Base-by-base conservation (phyloP, 129 eudicot species). In the Rutidosis leptorrhynchoides region DNA sequence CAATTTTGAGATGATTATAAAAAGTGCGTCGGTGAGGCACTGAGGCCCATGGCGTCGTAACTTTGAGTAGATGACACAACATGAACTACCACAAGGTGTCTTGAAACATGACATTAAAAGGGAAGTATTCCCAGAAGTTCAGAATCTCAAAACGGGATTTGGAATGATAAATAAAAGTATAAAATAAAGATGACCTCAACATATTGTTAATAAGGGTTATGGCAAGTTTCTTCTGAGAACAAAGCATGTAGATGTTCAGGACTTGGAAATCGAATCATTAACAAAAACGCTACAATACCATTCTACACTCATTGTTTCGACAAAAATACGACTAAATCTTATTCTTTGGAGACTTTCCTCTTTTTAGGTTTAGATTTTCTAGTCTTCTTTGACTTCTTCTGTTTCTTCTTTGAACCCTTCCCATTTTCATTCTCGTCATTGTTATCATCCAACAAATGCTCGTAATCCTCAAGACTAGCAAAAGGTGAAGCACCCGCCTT, bases 381-480 rank as follows among this genome's bases (percentile, higher is more conserved):
- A 74, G 68, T 82, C 72, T 27, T 54, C 10, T 63, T 65, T 20
- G 81, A 70, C 42, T 79, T 77, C 71, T 73, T 73, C 0, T 63
- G 64, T 63, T 63, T 63, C 61, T 71, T 71, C 71, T 73, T 72
- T 3, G 10, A n/a, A 11, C 5, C 70, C 56, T 72, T 72, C 0
- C 6, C 56, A 49, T 21, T 75, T 10, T 16, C 62, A 49, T 72
- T 67, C 1, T 57, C 69, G 17, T 66, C 56, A 0, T 49, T 65
- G n/a, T 85, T 85, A 27, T 70, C 88, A 11, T 84, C 70, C 72
- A 94, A 26, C 76, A 94, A 62, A 75, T 89, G 97, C 52, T 89
- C 83, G 43, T 94, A 94, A 1, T 94, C 97, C 48, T 94, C 99
- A 1, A 86, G 75, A 71, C 97, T 94, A 5, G 99, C 99, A 70